Evolutionary conservation across 768 basidiomycete species (phyloP).

Genomic region (Cubamyces lactineus): DNA sequence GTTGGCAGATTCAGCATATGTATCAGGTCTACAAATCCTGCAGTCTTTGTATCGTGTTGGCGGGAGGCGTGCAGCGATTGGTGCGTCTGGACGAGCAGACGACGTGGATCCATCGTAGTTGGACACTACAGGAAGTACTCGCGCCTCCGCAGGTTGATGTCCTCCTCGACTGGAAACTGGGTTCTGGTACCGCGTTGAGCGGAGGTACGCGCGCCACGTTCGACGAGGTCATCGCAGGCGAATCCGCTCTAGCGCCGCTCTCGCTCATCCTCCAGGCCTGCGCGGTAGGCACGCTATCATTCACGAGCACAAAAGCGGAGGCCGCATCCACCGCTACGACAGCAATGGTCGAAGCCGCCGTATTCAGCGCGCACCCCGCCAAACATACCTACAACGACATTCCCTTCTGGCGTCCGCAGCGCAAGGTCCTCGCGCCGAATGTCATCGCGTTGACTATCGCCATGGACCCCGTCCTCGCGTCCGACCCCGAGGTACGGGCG

Average conservation of each 20-base stretch:
- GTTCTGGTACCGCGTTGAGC: not conserved
- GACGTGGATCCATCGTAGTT: conserved; percentile 20
- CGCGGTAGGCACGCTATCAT: conserved; percentile 4
- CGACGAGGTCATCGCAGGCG: conserved; percentile 8
- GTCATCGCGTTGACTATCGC: conserved; percentile 5
- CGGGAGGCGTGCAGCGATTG: conserved; percentile 17
- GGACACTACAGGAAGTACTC: conserved; percentile 21
- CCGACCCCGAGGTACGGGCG: conserved; percentile 1
- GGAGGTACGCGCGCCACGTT: not conserved
- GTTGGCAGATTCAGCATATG: conserved; percentile 23
- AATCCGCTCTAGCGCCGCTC: conserved; percentile 9
- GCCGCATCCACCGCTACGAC: not conserved
- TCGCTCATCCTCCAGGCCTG: conserved; percentile 7
- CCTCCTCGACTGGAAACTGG: conserved; percentile 7
- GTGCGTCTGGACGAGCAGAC: conserved; percentile 18
- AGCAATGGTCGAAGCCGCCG: not conserved
- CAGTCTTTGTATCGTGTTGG: conserved; percentile 14
- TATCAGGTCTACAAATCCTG: conserved; percentile 14
- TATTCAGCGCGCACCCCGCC: conserved; percentile 1
- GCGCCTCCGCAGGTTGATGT: conserved; percentile 1
- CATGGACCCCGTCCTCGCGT: not conserved
- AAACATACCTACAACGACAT: conserved; percentile 1
- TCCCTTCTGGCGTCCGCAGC: conserved; percentile 6
- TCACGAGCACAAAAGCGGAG: not conserved
- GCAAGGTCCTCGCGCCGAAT: conserved; percentile 2